Conservation (phyloP, 768 basidiomycete species). For the Boletus tylopilopsis region DNA sequence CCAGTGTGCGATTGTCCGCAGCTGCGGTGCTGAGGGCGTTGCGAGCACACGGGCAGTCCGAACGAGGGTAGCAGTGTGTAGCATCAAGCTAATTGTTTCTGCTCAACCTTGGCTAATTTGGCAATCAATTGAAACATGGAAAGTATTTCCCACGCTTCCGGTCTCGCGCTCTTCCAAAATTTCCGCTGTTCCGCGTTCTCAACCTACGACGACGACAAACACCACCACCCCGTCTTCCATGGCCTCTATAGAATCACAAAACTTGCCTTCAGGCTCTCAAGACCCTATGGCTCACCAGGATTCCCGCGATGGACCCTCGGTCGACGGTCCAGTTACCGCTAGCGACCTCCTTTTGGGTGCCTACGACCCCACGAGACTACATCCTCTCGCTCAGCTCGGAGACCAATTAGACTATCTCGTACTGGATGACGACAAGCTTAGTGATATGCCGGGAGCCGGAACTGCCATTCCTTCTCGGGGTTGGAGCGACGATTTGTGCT, state of each 20-base stretch:
- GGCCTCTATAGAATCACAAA: conserved; percentile 26
- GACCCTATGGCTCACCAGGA: conserved; percentile 45
- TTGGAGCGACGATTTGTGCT: conserved; percentile 99
- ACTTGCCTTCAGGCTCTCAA: conserved; percentile 37
- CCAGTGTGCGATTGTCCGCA: conserved; percentile 19
- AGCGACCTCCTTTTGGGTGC: conserved; percentile 82
- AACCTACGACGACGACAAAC: conserved; percentile 14
- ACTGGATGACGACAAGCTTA: conserved; percentile 95
- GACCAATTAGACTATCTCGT: conserved; percentile 94
- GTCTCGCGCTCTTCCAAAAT: conserved; percentile 29
- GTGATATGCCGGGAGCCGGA: conserved; percentile 80
- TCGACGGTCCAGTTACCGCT: conserved; percentile 69
- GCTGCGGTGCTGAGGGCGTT: conserved; percentile 22
- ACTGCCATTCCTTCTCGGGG: conserved; percentile 94
- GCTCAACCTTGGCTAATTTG: conserved; percentile 14
- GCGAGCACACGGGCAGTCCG: conserved; percentile 20
- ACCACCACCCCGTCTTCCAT: conserved; percentile 15
- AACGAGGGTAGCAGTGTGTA: conserved; percentile 18
- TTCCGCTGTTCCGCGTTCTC: conserved; percentile 20
- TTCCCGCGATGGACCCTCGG: conserved; percentile 38
- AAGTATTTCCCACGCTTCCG: conserved; percentile 16
- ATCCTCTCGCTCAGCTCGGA: conserved; percentile 89
- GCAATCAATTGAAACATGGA: conserved; percentile 5
- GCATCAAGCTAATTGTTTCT: conserved; percentile 29
- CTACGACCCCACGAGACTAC: conserved; percentile 89